Conservation (phyloP, 768 basidiomycete genomes). For the Termitomyces sp. region DNA sequence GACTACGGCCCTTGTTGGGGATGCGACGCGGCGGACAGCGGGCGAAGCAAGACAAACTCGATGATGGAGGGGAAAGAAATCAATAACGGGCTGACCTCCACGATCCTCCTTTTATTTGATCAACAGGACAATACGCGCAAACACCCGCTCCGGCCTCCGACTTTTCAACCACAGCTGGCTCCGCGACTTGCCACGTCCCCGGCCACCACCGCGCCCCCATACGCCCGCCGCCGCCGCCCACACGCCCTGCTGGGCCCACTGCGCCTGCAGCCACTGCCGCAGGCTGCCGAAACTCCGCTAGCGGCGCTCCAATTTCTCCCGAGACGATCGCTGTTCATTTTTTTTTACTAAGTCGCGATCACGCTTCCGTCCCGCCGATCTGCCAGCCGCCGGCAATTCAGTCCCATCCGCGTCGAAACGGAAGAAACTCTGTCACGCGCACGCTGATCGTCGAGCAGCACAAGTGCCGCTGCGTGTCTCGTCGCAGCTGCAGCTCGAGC, state of each 20-base stretch:
- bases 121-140: slow-evolving; percentile 18
- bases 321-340: not conserved
- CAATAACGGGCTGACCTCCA: slow-evolving; percentile 14
- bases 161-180: not conserved
- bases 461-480: too few species aligned
- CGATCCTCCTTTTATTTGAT: slow-evolving; percentile 22
- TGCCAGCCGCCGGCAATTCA: not conserved
- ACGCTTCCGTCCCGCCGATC: not conserved
- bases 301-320: not conserved
- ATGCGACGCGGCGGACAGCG: slow-evolving; percentile 1
- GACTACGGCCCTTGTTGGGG: slow-evolving; percentile 20
- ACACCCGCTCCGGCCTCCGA: slow-evolving; percentile 10
- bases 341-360: not conserved
- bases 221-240: not conserved
- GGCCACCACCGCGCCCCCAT: not conserved
- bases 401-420: not conserved
- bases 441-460: too few species aligned
- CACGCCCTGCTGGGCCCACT: not conserved
- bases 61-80: slow-evolving; percentile 16
- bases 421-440: not conserved
- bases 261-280: not conserved
- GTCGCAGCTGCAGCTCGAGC: too few species aligned
- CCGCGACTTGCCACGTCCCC: not conserved
- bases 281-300: not conserved
- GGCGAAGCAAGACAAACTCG: slow-evolving; percentile 5